Evolutionary conservation across 306 rosid species (phyloP).

Genomic region (Prunus davidiana): DNA sequence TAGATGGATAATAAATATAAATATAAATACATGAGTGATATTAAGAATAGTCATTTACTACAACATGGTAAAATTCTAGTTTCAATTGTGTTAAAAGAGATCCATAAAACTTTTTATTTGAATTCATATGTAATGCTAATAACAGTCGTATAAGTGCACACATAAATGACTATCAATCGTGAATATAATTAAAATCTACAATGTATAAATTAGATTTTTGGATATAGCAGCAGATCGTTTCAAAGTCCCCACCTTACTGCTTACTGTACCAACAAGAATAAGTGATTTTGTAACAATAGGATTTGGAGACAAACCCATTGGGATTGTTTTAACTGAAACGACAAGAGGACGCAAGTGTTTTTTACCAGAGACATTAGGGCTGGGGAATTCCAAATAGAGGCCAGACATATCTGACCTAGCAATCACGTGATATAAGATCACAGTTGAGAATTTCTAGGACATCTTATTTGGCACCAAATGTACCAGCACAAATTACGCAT

Average conservation of each 20-base stretch:
- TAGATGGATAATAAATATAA: too few species aligned
- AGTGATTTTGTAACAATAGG: slow-evolving; percentile 20
- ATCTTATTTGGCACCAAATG: slow-evolving; percentile 10
- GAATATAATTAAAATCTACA: too few species aligned
- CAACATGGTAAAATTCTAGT: too few species aligned
- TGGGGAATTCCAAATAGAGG: neutral
- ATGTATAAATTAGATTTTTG: neutral
- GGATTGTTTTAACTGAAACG: slow-evolving; percentile 38
- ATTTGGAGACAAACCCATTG: slow-evolving; percentile 27
- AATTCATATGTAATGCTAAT: too few species aligned
- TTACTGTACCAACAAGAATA: slow-evolving; percentile 22
- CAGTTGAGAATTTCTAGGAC: slow-evolving; percentile 50
- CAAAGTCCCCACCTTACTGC: slow-evolving; percentile 37
- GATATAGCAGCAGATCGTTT: slow-evolving; percentile 14
- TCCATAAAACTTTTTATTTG: too few species aligned
- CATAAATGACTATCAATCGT: too few species aligned
- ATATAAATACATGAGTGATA: too few species aligned
- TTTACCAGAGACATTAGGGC: slow-evolving; percentile 16
- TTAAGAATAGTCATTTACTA: too few species aligned
- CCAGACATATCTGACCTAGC: slow-evolving; percentile 37
- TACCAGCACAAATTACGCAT: neutral
- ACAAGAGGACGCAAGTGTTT: neutral
- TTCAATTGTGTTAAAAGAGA: too few species aligned
- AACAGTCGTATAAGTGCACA: fast-evolving
- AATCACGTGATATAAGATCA: slow-evolving; percentile 63